Evolutionary conservation across 257 asterid genomes (phyloP), one percentile per base, ranked within the genome.

Genomic region (Solanum stenotomum): DNA sequence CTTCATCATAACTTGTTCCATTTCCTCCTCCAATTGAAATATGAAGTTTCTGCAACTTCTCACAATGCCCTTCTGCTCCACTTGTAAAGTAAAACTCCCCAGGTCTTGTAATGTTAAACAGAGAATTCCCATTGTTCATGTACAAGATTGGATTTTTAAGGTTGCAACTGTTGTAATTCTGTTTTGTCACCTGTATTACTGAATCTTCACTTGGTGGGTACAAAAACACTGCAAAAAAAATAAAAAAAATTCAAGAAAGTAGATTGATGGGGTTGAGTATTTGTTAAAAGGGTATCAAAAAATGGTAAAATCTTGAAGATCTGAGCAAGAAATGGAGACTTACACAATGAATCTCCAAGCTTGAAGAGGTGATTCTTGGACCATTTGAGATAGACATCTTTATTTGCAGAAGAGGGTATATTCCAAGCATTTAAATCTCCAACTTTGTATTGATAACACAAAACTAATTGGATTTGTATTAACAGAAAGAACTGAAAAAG

Each of bases 141-240:
- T 46, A 56, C 93, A 95, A 83, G 88, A 95, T 94, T 52, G 99
- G 98, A 92, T 95, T 94, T 90, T 93, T 95, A 22, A 93, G 85
- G 93, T 93, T 90, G 93, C 99, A 97, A 91, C 87, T 88, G 20
- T 88, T 87, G 94, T 89, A 97, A 20, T 96, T 87, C 29, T 90
- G 93, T 33, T 89, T 85, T 10, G 95, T 93, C 31, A 97, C 98
- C 71, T 94, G 98, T 90, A 96, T 92, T 79, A 96, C 93, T 11
- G 99, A 96, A 87, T 97, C 99, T 89, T 95, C 93, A 88, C 99
- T 97, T 10, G 99, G 99, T 9, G 99, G 99, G 92, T 94, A 96
- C 92, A 97, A 91, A 91, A 97, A 97, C 89, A 96, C 99, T 97
- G 97, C 92, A 91, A 10, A 46, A 49, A 68, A 7, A 9, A 0